Conservation (phyloP, 1,284 basidiomycete genomes). For the Hypsizygus ulmarius region DNA sequence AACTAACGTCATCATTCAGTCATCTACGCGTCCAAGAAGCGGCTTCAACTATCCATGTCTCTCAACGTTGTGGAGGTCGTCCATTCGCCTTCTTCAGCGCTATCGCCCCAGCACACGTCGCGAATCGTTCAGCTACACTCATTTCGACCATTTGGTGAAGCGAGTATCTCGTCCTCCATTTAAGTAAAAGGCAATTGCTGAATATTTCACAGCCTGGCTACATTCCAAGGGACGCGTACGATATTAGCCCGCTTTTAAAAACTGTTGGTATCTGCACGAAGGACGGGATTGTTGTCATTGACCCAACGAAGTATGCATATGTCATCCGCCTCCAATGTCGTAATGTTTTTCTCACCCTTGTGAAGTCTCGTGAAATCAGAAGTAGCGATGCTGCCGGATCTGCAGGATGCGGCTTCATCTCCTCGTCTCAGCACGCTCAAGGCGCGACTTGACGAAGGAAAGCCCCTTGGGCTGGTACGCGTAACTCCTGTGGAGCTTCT, state of each 20-base stretch:
- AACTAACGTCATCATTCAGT: slow-evolving; percentile 39
- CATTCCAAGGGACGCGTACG: slow-evolving; percentile 64
- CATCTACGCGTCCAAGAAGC: slow-evolving; percentile 61
- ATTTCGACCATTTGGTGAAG: slow-evolving; percentile 54
- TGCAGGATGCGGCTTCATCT: slow-evolving; percentile 42
- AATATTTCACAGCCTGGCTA: slow-evolving; percentile 49
- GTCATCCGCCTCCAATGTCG: neutral
- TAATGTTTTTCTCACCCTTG: neutral
- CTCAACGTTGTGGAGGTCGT: slow-evolving; percentile 46
- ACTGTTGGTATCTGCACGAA: slow-evolving; percentile 63
- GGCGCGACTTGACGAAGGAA: slow-evolving; percentile 53
- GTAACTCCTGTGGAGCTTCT: slow-evolving; percentile 58
- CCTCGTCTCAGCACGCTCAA: slow-evolving; percentile 52
- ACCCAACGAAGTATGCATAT: slow-evolving; percentile 59
- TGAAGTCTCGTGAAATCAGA: slow-evolving; percentile 38
- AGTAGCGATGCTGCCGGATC: slow-evolving; percentile 59
- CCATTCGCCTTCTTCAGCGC: slow-evolving; percentile 42
- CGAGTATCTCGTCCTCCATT: slow-evolving; percentile 26
- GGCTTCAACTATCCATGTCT: slow-evolving; percentile 48
- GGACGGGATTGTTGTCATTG: slow-evolving; percentile 60
- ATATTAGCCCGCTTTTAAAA: slow-evolving; percentile 56
- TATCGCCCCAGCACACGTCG: slow-evolving; percentile 31
- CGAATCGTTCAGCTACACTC: slow-evolving; percentile 12
- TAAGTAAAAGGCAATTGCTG: slow-evolving; percentile 4
- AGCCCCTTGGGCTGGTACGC: slow-evolving; percentile 64